Base-by-base conservation (phyloP, 1,284 basidiomycete genomes). In the Rhodotorula sp. region DNA sequence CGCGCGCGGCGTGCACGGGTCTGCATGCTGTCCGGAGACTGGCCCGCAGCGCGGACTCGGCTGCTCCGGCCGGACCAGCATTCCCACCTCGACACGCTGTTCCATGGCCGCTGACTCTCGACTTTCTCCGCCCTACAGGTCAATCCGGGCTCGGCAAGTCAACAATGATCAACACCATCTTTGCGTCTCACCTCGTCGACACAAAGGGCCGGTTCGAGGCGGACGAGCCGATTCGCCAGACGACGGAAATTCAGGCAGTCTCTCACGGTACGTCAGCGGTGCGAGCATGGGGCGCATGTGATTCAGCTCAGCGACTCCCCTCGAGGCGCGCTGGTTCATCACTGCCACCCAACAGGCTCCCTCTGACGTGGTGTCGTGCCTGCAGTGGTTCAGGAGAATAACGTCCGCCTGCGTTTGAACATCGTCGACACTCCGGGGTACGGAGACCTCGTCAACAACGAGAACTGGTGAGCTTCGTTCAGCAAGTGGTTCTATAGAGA, bases 341-440 rank as follows among this genome's bases (percentile, higher is more conserved):
- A 12, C 38, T 43, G 10, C 38, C 8, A 0, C 12, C 10, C 12
- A 12, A 12, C n/a, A n/a, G 10, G 10, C 0, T 8, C 38, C 14
- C 10, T 10, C 38, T 64, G 64, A 60, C 62, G 16, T 14, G 31
- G 3, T 18, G 34, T 48, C 7, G 23, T 14, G 8, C 5, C 26
- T 61, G 28, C 77, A 97, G 95, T 97, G 75, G 93, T 99, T 76
- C 89, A 90, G 66, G 95, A 99, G 83, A 98, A 98, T 78, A 93
- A 93, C 67, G 95, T 99, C 71, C 90, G 89, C 81, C 88, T 99
- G 72, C 88, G 92, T 68, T 85, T 99, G 78, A 99, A 99, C 87
- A 97, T 99, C 76, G 93, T 99, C 78, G 97, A 99, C 83, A 99
- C 97, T 10, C 95, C 95, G 66, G 95, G 97, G 52, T 99, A 97